Conservation (phyloP, 2,329 filamentous ascomycete genomes). For the Aspergillus fumigatiaffinis region DNA sequence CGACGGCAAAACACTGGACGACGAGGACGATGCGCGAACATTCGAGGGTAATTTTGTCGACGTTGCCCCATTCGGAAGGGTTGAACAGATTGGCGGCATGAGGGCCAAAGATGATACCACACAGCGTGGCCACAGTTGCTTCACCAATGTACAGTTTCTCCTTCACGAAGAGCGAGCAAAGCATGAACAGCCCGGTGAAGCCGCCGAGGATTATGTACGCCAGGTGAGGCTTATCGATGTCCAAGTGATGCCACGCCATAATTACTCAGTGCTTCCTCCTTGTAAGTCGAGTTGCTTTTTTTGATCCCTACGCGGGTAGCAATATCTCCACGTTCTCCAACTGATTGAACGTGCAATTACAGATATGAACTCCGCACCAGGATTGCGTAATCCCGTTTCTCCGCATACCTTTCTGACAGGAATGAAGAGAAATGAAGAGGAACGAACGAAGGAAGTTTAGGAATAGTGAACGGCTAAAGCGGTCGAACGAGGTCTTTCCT, state of each 20-base stretch:
- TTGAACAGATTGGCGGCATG: slow-evolving; percentile 63
- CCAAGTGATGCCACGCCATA: slow-evolving; percentile 51
- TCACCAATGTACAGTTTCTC: slow-evolving; percentile 98
- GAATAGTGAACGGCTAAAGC: background rate
- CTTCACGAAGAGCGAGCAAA: slow-evolving; percentile 96
- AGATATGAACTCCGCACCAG: slow-evolving; percentile 22
- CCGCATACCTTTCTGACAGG: background rate
- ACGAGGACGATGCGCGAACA: slow-evolving; percentile 69
- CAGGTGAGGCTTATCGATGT: slow-evolving; percentile 89
- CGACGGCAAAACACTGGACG: slow-evolving; percentile 70
- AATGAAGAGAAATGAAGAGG: background rate
- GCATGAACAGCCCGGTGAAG: slow-evolving; percentile 97
- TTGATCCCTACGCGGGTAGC: background rate
- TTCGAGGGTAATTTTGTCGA: slow-evolving; percentile 65
- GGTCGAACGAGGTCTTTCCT: background rate
- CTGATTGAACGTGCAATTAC: slow-evolving; percentile 16
- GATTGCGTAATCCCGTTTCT: slow-evolving; percentile 2
- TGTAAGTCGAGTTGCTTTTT: background rate
- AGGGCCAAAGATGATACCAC: slow-evolving; percentile 67
- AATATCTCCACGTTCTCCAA: slow-evolving; percentile 3
- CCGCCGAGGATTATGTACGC: slow-evolving; percentile 97
- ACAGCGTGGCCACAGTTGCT: slow-evolving; percentile 80
- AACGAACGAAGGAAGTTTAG: background rate
- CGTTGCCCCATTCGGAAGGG: slow-evolving; percentile 59
- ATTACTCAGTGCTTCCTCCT: background rate